phyloP scores from a whole-genome alignment of 2,329 filamentous ascomycete species.

The Sporothrix humicola region DNA sequence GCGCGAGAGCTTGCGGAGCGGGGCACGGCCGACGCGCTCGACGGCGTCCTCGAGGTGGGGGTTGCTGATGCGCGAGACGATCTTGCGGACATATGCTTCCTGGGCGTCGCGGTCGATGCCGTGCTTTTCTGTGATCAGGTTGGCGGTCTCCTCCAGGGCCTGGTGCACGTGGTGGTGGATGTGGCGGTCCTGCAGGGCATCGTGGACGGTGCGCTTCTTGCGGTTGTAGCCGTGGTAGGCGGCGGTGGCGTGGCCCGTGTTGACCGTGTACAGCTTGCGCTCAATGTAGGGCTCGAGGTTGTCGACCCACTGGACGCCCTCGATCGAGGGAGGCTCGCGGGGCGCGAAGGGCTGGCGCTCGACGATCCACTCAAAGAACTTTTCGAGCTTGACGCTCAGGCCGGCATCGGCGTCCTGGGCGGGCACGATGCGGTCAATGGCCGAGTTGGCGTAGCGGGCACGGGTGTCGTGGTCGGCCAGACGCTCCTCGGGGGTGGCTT shows the following conservation, averaged over 20 bases:
- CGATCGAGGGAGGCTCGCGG: conserved; percentile 71
- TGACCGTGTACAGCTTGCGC: conserved; percentile 99
- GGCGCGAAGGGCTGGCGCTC: conserved; percentile 83
- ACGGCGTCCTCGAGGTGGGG: conserved; percentile 90
- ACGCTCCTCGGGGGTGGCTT: conserved; percentile 71
- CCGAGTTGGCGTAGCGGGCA: conserved; percentile 93
- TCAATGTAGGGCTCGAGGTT: conserved; percentile 95
- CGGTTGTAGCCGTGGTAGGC: conserved; percentile 93
- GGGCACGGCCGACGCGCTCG: conserved; percentile 92
- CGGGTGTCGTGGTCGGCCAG: conserved; percentile 72
- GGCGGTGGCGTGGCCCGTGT: conserved; percentile 94
- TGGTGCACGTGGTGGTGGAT: conserved; percentile 81
- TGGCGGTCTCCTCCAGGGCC: conserved; percentile 83
- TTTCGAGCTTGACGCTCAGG: conserved; percentile 92
- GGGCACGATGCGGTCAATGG: conserved; percentile 97
- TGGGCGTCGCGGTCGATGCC: conserved; percentile 77
- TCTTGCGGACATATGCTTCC: conserved; percentile 85
- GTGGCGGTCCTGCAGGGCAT: conserved; percentile 79
- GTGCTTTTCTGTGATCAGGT: conserved; percentile 82
- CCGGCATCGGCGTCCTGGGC: conserved; percentile 81
- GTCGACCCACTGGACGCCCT: conserved; percentile 92
- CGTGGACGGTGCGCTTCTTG: conserved; percentile 86
- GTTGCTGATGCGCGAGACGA: conserved; percentile 91
- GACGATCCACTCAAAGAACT: conserved; percentile 99
- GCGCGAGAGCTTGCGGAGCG: conserved; percentile 88